Percentiles rank a stretch among this genome's conserved stretches.
Evolutionary conservation across 192 early-diverging fungal species (phyloP).

Genomic region (Oehlia diaphana): DNA sequence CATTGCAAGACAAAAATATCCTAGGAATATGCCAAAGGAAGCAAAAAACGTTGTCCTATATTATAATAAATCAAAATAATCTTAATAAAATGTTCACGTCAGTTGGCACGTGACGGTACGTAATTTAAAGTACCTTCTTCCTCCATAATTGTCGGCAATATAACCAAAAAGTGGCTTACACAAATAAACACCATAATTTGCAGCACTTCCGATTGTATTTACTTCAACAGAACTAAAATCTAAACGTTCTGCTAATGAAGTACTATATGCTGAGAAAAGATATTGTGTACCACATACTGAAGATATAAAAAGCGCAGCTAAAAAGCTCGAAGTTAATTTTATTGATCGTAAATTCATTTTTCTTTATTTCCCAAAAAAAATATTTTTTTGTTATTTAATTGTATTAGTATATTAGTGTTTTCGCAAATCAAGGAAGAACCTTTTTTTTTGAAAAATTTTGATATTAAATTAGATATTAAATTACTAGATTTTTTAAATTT

Average conservation of each 20-base stretch:
- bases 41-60: neutral
- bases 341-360: conserved; percentile 18
- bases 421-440: too few species aligned
- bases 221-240: conserved; percentile 59
- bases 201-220: conserved; percentile 60
- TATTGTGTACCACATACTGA: conserved; percentile 65
- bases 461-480: too few species aligned
- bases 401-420: too few species aligned
- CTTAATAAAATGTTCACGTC: too few species aligned
- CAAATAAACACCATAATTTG: conserved; percentile 70
- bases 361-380: neutral
- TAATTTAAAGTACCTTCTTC: conserved; percentile 27
- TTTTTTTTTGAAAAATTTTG: too few species aligned
- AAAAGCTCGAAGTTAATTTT: conserved; percentile 45
- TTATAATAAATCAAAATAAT: neutral
- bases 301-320: conserved; percentile 47
- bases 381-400: neutral
- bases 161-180: conserved; percentile 59
- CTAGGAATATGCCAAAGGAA: neutral
- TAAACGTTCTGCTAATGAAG: conserved; percentile 49
- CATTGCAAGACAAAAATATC: conserved; percentile 13
- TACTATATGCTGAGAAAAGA: conserved; percentile 64
- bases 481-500: too few species aligned
- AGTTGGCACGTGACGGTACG: too few species aligned
- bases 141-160: conserved; percentile 47